A percentile compares a stretch with the other conserved stretches of the same genome.
These are phyloP conservation scores for Davidsoniella virescens DNA, from an alignment of 2,329 filamentous ascomycete species.

Conservation along the genomic window DNA sequence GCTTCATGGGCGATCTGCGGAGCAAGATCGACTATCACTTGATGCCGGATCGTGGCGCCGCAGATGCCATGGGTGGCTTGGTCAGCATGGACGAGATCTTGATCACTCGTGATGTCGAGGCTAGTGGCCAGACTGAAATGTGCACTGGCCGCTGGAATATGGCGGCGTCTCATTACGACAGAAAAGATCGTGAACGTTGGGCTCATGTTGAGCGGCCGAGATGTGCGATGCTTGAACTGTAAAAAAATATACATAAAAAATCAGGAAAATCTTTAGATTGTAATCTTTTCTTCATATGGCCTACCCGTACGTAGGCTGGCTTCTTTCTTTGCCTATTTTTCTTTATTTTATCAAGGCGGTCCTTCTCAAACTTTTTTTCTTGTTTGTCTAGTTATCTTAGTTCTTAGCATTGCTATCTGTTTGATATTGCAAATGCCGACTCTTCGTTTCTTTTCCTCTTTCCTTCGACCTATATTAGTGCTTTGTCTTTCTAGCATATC, in stretches of 20 bases:
- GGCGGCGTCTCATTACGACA: constrained; percentile 21
- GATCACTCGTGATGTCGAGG: constrained; percentile 29
- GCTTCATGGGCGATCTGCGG: constrained; percentile 43
- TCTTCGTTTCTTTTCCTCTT: too few species aligned
- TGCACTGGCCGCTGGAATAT: constrained; percentile 34
- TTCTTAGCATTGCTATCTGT: too few species aligned
- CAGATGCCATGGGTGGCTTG: constrained; percentile 40
- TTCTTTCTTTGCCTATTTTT: neutral
- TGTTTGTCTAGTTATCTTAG: too few species aligned
- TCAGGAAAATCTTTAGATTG: neutral
- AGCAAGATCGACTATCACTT: constrained; percentile 46
- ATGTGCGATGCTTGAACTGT: constrained; percentile 22
- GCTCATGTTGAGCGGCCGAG: constrained; percentile 33
- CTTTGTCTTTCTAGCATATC: too few species aligned
- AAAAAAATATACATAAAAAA: neutral
- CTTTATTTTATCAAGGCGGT: neutral
- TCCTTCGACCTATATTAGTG: too few species aligned
- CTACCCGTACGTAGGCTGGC: neutral
- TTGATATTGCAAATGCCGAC: too few species aligned
- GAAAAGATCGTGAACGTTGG: constrained; percentile 33
- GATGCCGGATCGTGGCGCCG: constrained; percentile 37
- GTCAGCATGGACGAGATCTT: constrained; percentile 36
- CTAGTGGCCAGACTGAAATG: constrained; percentile 22
- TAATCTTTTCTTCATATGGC: neutral
- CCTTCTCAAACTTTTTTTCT: too few species aligned